These are phyloP conservation scores for Phellopilus nigrolimitatus DNA, from an alignment of 1,284 basidiomycete species.

Conservation along the genomic window DNA sequence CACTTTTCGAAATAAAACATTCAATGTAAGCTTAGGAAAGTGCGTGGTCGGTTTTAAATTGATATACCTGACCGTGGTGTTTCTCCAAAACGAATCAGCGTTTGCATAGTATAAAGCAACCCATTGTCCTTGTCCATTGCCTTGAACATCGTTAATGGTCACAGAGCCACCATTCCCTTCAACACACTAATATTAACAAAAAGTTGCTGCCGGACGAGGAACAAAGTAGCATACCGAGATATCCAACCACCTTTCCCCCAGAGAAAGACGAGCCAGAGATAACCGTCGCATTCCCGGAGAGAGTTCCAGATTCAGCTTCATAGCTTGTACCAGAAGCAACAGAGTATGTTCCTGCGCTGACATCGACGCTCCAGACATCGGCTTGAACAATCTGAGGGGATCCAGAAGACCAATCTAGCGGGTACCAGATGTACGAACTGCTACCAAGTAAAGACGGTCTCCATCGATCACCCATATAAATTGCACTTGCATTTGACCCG, in stretches of 20 bases:
- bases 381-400: slow-evolving; percentile 48
- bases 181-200: neutral
- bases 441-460: slow-evolving; percentile 49
- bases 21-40: neutral
- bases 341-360: slow-evolving; percentile 46
- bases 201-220: neutral
- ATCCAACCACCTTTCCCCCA: slow-evolving; percentile 50
- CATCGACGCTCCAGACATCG: slow-evolving; percentile 54
- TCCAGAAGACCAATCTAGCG: slow-evolving; percentile 50
- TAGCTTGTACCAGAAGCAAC: slow-evolving; percentile 49
- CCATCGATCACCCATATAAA: slow-evolving; percentile 68
- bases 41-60: neutral
- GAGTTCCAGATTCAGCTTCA: slow-evolving; percentile 49
- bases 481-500: slow-evolving; percentile 43
- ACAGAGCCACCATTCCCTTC: slow-evolving; percentile 53
- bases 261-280: slow-evolving; percentile 45
- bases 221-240: slow-evolving; percentile 37
- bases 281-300: slow-evolving; percentile 45
- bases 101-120: slow-evolving; percentile 56
- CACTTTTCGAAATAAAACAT: slow-evolving; percentile 30
- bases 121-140: slow-evolving; percentile 52
- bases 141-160: slow-evolving; percentile 53
- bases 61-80: slow-evolving; percentile 50
- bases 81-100: slow-evolving; percentile 53
- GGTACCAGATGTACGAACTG: slow-evolving; percentile 59